Evolutionary conservation across 2,329 filamentous ascomycete genomes (phyloP), one percentile per base, ranked within the genome.

Genomic region (Nothopassalora personata): DNA sequence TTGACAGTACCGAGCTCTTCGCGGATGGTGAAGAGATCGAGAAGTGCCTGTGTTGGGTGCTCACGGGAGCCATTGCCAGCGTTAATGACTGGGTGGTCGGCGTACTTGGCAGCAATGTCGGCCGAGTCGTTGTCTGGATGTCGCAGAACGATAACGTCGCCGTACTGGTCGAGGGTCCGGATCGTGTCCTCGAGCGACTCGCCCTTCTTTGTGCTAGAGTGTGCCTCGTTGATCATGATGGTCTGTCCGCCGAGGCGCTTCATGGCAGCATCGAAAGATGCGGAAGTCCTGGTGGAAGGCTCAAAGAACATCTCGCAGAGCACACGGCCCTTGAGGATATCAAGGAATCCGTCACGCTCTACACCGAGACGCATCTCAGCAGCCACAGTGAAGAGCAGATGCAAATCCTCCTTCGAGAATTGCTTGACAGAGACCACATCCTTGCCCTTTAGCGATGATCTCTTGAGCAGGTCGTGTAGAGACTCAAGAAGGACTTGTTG

Each of bases 241-340:
- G 89, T 93, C 52, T 91, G 85, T 51, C 94, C 94, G 67, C 94
- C 94, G 5, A 99, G 87, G 54, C 95, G 89, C 81, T 99, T 95
- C 94, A 99, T 99, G 46, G 94, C 94, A 58, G 93, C 90, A 72
- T 99, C 94, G 69, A 99, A 99, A 3, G 94, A 99, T 39, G 90
- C 86, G 11, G 93, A 97, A 5, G 94, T 99, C 56, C 94, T 85
- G 2, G 94, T 99, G 0, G 93, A 97, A 1, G 94, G 94, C 81
- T 99, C 94, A 76, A 92, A 99, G 83, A 99, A 99, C 79, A 99
- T 86, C 1, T 90, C 94, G 77, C 88, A 91, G 39, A 99, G 83
- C 11, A 99, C 85, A 49, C 89, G 86, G 30, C 92, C 91, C 69
- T 89, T 90, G 62, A 99, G 85, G 58, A 96, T 82, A 70, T 94